Conservation (phyloP, 129 eudicot species). For the Arctium lappa region DNA sequence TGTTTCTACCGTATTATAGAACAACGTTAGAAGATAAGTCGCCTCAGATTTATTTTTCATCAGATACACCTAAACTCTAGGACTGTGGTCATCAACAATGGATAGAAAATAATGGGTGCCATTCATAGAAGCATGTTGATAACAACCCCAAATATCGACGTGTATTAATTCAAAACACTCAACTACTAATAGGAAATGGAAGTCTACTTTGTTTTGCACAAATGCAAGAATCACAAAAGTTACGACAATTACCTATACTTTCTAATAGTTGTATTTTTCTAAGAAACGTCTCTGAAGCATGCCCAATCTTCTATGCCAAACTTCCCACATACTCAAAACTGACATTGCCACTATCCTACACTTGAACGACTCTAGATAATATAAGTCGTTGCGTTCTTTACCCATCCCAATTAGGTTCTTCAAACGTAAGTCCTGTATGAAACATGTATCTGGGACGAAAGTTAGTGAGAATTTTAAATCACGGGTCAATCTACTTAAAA, state of each 20-base stretch:
- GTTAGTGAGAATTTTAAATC: not conserved
- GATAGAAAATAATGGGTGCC: not conserved
- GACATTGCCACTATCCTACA: not conserved
- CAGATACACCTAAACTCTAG: not conserved
- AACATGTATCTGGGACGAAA: no score
- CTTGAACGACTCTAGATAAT: not conserved
- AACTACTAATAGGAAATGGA: not conserved
- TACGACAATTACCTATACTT: not conserved
- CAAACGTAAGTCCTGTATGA: conserved; percentile 1
- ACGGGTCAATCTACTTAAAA: not conserved
- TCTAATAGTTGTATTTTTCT: not conserved
- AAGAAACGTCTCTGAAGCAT: not conserved
- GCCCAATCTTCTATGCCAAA: not conserved
- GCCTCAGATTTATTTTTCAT: not conserved
- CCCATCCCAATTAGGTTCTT: not conserved
- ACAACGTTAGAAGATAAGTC: not conserved
- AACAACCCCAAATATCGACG: not conserved
- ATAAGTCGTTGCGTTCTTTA: not conserved
- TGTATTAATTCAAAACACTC: not conserved
- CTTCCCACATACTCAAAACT: not conserved
- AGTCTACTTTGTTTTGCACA: not conserved
- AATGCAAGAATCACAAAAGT: not conserved
- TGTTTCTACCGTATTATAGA: not conserved
- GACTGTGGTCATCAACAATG: not conserved
- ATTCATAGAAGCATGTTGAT: not conserved